Evolutionary conservation across 768 basidiomycete species (phyloP).

Genomic region (Leccinum truebloodii): DNA sequence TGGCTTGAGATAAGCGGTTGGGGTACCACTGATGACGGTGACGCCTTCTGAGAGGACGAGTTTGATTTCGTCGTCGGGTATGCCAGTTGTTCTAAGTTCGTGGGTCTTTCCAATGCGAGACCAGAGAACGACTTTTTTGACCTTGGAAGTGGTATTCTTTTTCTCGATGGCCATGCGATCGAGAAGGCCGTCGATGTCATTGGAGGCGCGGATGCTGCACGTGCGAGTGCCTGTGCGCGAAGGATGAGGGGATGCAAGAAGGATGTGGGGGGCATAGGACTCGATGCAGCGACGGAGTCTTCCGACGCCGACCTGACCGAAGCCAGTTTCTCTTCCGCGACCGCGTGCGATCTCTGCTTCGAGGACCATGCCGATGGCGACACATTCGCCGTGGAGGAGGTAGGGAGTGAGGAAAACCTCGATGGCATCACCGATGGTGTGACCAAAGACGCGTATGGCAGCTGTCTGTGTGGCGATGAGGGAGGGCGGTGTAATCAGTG

Average conservation of each 20-base stretch:
- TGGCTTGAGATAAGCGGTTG: conserved; percentile 36
- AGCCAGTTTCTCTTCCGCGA: conserved; percentile 59
- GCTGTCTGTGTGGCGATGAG: conserved; percentile 66
- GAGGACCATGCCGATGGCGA: conserved; percentile 93
- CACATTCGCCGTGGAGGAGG: conserved; percentile 95
- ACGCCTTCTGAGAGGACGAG: conserved; percentile 82
- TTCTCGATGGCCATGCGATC: conserved; percentile 98
- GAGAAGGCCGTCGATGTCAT: conserved; percentile 71
- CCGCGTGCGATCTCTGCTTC: conserved; percentile 93
- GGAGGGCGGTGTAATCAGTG: neutral
- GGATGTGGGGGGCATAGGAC: conserved; percentile 87
- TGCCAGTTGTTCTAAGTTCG: conserved; percentile 88
- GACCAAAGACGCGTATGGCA: conserved; percentile 87
- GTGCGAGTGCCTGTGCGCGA: conserved; percentile 21
- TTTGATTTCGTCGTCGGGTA: conserved; percentile 77
- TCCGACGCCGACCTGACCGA: conserved; percentile 91
- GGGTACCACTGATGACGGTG: conserved; percentile 68
- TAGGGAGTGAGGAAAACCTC: conserved; percentile 93
- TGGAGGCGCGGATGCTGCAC: conserved; percentile 19
- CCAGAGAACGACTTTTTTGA: conserved; percentile 92
- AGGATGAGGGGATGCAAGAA: conserved; percentile 75
- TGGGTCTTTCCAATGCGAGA: conserved; percentile 89
- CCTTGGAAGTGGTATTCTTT: conserved; percentile 86
- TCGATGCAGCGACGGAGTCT: conserved; percentile 85
- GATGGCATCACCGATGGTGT: conserved; percentile 97